Conservation (phyloP, 352 stramenopile genomes). For the Elongisporangium undulatum region DNA sequence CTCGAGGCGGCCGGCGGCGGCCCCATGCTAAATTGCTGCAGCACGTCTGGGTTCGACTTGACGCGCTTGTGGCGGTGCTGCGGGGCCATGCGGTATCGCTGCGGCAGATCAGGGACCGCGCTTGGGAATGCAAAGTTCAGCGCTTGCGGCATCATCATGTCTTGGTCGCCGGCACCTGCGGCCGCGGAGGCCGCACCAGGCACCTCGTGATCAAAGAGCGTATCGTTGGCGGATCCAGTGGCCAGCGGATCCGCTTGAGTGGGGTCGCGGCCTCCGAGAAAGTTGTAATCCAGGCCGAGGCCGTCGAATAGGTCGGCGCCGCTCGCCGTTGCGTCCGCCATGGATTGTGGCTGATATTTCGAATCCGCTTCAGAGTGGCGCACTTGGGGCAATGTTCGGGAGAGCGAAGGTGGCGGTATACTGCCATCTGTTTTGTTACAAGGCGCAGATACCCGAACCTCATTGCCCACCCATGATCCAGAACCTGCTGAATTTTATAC, state of each 20-base stretch:
- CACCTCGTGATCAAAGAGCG: constrained; percentile 48
- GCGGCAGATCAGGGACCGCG: constrained; percentile 3
- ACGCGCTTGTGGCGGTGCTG: constrained; percentile 63
- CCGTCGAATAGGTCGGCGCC: constrained; percentile 39
- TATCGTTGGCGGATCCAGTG: constrained; percentile 24
- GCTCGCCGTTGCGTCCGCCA: constrained; percentile 25
- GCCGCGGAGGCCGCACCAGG: constrained; percentile 20
- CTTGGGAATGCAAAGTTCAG: constrained; percentile 15
- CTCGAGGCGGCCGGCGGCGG: neutral
- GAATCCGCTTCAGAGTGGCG: neutral
- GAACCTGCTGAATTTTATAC: neutral
- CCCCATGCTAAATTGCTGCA: constrained; percentile 31
- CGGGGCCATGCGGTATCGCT: constrained; percentile 31
- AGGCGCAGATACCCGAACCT: neutral
- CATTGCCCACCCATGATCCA: neutral
- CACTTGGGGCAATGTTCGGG: neutral
- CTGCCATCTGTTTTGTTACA: neutral
- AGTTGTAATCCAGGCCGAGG: constrained; percentile 47
- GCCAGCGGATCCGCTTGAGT: constrained; percentile 1
- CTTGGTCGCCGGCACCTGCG: constrained; percentile 14
- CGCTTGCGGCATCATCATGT: constrained; percentile 34
- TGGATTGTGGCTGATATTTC: constrained; percentile 8
- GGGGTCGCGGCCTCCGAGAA: constrained; percentile 17
- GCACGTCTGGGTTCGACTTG: constrained; percentile 50
- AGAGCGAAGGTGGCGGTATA: neutral